Percentiles rank a stretch among this genome's conserved stretches.
Conservation (phyloP, 2,329 filamentous ascomycete species). For the Colletotrichum somersetense region DNA sequence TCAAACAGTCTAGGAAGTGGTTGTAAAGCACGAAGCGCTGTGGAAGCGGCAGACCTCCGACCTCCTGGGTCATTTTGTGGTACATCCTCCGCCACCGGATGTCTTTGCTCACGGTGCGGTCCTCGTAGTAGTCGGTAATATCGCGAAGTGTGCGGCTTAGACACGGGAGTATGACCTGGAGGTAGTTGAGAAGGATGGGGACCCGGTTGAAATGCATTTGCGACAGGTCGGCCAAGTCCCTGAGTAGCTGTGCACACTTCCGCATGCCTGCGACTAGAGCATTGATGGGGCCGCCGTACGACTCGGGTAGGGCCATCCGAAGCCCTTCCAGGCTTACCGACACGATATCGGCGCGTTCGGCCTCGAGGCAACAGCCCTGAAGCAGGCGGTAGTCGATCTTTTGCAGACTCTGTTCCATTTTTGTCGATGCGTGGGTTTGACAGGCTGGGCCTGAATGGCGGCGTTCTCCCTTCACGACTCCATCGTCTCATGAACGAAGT, state of each 20-base stretch:
- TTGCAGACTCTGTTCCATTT: slow-evolving; percentile 43
- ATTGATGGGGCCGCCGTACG: slow-evolving; percentile 61
- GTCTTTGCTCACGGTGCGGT: slow-evolving; percentile 60
- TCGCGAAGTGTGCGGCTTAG: slow-evolving; percentile 65
- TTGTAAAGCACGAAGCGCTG: slow-evolving; percentile 69
- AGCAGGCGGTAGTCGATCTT: slow-evolving; percentile 56
- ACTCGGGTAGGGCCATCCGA: slow-evolving; percentile 58
- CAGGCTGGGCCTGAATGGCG: slow-evolving; percentile 20
- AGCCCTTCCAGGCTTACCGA: slow-evolving; percentile 63
- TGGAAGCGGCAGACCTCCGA: slow-evolving; percentile 62
- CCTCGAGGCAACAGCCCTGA: slow-evolving; percentile 67
- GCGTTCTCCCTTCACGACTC: slow-evolving; percentile 11
- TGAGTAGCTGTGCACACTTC: slow-evolving; percentile 59
- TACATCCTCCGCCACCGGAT: slow-evolving; percentile 71
- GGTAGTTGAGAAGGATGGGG: slow-evolving; percentile 65
- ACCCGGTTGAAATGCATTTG: slow-evolving; percentile 64
- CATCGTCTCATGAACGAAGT: slow-evolving; percentile 6
- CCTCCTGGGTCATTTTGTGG: slow-evolving; percentile 66
- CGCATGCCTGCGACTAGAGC: slow-evolving; percentile 63
- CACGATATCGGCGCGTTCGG: slow-evolving; percentile 64
- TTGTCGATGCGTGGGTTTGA: slow-evolving; percentile 5
- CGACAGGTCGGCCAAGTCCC: slow-evolving; percentile 67
- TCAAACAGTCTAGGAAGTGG: slow-evolving; percentile 63
- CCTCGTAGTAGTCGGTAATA: slow-evolving; percentile 65
- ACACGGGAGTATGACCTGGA: slow-evolving; percentile 69